Conservation (phyloP, 2,329 filamentous ascomycete species). For the Exophiala dermatitidis region DNA sequence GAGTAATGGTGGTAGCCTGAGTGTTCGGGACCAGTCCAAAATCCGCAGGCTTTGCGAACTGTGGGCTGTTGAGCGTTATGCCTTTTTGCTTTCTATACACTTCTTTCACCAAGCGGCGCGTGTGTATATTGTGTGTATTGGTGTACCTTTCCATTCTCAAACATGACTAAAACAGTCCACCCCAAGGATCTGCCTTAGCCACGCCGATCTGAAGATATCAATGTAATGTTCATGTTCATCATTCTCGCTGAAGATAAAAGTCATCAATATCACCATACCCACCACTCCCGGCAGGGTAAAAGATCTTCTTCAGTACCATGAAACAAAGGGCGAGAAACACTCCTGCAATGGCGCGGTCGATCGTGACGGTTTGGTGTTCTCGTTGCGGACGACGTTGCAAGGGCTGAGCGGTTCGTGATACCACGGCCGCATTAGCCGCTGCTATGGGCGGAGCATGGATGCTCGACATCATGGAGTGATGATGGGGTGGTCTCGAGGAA, state of each 20-base stretch:
- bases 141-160: too few species aligned
- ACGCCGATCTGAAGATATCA: too few species aligned
- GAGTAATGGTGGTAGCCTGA: too few species aligned
- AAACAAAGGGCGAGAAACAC: slow-evolving; percentile 63
- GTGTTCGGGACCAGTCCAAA: too few species aligned
- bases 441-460: slow-evolving; percentile 14
- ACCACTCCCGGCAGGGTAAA: slow-evolving; percentile 19
- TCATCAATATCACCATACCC: slow-evolving; percentile 18
- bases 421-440: slow-evolving; percentile 12
- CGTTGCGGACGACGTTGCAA: not conserved
- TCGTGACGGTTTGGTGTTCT: slow-evolving; percentile 48
- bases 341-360: slow-evolving; percentile 72
- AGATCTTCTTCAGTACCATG: slow-evolving; percentile 54
- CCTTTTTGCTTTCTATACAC: too few species aligned
- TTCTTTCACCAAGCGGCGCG: too few species aligned
- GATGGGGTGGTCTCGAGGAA: slow-evolving; percentile 30
- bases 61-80: too few species aligned
- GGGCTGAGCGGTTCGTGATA: slow-evolving; percentile 8
- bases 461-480: slow-evolving; percentile 34
- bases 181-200: too few species aligned
- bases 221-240: not conserved
- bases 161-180: too few species aligned
- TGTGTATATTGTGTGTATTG: too few species aligned
- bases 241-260: slow-evolving; percentile 21
- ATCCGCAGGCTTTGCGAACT: too few species aligned